Conservation (phyloP, 768 basidiomycete species). For the Boletus huronensis region DNA sequence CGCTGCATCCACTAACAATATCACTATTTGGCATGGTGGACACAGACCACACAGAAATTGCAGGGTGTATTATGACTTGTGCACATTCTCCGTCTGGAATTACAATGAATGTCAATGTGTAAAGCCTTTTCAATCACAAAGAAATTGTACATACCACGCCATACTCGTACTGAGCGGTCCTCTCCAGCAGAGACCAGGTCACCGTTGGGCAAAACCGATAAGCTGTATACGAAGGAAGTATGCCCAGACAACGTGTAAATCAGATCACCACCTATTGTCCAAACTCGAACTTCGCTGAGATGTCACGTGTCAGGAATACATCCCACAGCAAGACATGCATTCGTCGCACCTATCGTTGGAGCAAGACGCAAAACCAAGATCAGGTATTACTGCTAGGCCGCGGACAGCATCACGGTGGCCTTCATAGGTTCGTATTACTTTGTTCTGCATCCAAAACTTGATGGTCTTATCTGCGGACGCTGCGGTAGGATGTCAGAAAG, state of each 20-base stretch:
- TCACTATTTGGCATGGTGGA: slow-evolving; percentile 86
- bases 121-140: not conserved
- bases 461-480: slow-evolving; percentile 96
- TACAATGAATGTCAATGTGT: not conserved
- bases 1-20: slow-evolving; percentile 89
- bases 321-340: not conserved
- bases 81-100: slow-evolving; percentile 75
- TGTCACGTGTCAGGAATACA: not conserved
- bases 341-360: slow-evolving; percentile 81
- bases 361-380: slow-evolving; percentile 92
- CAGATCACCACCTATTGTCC: slow-evolving; percentile 79
- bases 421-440: slow-evolving; percentile 66
- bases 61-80: slow-evolving; percentile 90
- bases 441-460: slow-evolving; percentile 80
- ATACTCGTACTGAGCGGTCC: slow-evolving; percentile 88
- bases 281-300: slow-evolving; percentile 83
- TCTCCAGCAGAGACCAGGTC: slow-evolving; percentile 90
- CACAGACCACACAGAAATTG: slow-evolving; percentile 96
- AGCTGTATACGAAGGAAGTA: slow-evolving; percentile 93
- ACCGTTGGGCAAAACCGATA: slow-evolving; percentile 78
- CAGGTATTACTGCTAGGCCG: slow-evolving; percentile 72
- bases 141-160: slow-evolving; percentile 61
- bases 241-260: slow-evolving; percentile 86
- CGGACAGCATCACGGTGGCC: slow-evolving; percentile 94
- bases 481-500: slow-evolving; percentile 29